These are phyloP conservation scores for Kurtzmaniella cleridarum DNA, from an alignment of 805 yeast genomes.

Conservation along the genomic window DNA sequence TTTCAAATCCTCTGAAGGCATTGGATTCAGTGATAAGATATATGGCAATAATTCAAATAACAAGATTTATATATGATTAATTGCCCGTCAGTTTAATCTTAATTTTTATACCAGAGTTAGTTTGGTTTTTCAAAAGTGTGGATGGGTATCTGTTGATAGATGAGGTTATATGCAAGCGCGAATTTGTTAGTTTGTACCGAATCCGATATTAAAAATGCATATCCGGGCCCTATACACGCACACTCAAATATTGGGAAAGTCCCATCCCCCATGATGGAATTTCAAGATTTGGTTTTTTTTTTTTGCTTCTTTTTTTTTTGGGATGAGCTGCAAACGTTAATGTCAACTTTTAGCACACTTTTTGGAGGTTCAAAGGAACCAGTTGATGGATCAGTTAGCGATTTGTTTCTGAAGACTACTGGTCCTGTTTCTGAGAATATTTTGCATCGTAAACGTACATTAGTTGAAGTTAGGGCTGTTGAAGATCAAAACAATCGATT, in stretches of 20 bases:
- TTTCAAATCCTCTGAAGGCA: conserved; percentile 1
- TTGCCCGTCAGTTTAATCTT: background rate
- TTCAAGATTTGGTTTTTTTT: background rate
- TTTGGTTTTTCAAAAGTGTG: too few relatives aligned
- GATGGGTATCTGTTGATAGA: too few relatives aligned
- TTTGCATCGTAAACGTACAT: conserved; percentile 26
- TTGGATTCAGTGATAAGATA: background rate
- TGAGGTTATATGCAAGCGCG: too few relatives aligned
- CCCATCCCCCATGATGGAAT: background rate
- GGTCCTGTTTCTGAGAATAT: conserved; percentile 45
- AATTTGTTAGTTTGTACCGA: background rate
- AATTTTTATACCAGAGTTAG: too few relatives aligned
- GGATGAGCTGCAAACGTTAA: conserved; percentile 7
- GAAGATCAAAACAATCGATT: conserved; percentile 7
- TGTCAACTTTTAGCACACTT: conserved; percentile 32
- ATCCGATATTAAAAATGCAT: background rate
- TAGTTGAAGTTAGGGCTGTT: conserved; percentile 15
- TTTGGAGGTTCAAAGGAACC: conserved; percentile 21
- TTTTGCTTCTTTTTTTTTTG: background rate
- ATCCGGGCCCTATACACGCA: background rate
- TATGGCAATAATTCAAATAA: background rate
- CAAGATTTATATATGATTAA: background rate
- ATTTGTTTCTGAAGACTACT: conserved; percentile 24
- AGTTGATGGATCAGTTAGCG: conserved; percentile 22
- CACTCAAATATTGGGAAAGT: background rate